Conservation (phyloP, 768 basidiomycete species). For the Lactifluus hygrophoroides region DNA sequence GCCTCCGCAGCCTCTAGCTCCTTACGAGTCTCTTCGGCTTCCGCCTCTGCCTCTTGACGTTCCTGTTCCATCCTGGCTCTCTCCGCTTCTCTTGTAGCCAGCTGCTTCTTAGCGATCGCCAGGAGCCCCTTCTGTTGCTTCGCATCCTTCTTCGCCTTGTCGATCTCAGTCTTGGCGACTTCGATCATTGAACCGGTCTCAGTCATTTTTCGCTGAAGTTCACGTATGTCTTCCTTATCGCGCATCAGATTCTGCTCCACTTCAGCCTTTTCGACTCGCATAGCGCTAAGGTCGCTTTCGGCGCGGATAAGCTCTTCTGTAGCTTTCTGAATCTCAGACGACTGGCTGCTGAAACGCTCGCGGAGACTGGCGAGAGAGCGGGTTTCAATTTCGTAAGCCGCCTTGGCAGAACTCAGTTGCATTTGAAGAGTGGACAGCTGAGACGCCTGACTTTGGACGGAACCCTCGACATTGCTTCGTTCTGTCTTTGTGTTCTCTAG, state of each 20-base stretch:
- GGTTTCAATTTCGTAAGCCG: conserved; percentile 79
- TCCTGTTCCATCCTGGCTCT: conserved; percentile 64
- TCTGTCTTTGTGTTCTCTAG: conserved; percentile 59
- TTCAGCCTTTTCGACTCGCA: conserved; percentile 86
- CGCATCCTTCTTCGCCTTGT: conserved; percentile 87
- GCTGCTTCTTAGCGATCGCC: conserved; percentile 91
- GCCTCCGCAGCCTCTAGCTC: conserved; percentile 52
- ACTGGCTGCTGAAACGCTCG: conserved; percentile 60
- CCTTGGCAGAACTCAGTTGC: conserved; percentile 76
- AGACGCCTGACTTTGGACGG: conserved; percentile 55
- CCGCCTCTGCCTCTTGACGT: conserved; percentile 53
- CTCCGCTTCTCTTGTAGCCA: conserved; percentile 75
- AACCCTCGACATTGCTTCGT: conserved; percentile 55
- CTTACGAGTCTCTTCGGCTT: conserved; percentile 40
- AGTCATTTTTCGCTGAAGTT: conserved; percentile 74
- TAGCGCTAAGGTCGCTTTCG: conserved; percentile 86
- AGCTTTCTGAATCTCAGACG: conserved; percentile 59
- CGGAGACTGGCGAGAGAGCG: conserved; percentile 56
- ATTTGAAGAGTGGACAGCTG: conserved; percentile 76
- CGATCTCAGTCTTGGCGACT: conserved; percentile 60
- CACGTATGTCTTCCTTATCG: conserved; percentile 92
- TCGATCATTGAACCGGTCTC: conserved; percentile 71
- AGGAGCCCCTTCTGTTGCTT: conserved; percentile 94
- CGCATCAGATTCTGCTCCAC: conserved; percentile 77
- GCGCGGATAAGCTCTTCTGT: conserved; percentile 76